Conservation (phyloP, 345 rosid genomes). For the Eucalyptus polyanthemos region DNA sequence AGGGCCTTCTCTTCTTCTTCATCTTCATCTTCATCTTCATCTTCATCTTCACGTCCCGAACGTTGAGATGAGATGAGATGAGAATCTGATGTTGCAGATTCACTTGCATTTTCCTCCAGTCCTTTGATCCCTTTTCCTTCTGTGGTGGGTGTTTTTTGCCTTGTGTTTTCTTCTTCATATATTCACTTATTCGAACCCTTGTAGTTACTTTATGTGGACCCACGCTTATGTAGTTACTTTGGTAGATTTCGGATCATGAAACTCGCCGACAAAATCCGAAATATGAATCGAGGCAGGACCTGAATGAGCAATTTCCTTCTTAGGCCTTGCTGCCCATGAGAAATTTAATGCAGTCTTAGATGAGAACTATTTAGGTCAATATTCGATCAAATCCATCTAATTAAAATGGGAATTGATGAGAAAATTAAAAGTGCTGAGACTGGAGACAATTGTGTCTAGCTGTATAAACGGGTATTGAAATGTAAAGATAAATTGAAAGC, state of each 20-base stretch:
- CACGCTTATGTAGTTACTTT: neutral
- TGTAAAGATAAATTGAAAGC: too few species aligned
- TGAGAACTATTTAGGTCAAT: neutral
- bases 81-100: neutral
- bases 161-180: neutral
- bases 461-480: too few species aligned
- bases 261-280: neutral
- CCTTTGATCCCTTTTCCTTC: neutral
- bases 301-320: neutral
- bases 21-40: neutral
- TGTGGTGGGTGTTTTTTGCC: neutral
- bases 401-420: too few species aligned
- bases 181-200: too few species aligned
- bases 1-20: neutral
- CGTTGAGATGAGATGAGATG: neutral
- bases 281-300: neutral
- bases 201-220: neutral
- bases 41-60: neutral
- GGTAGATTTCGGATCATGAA: neutral
- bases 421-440: too few species aligned
- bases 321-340: neutral
- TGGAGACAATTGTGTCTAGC: too few species aligned
- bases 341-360: neutral
- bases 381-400: neutral
- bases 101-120: neutral